phyloP scores from a whole-genome alignment of 2,329 filamentous ascomycete species.

The Alternaria arborescens region DNA sequence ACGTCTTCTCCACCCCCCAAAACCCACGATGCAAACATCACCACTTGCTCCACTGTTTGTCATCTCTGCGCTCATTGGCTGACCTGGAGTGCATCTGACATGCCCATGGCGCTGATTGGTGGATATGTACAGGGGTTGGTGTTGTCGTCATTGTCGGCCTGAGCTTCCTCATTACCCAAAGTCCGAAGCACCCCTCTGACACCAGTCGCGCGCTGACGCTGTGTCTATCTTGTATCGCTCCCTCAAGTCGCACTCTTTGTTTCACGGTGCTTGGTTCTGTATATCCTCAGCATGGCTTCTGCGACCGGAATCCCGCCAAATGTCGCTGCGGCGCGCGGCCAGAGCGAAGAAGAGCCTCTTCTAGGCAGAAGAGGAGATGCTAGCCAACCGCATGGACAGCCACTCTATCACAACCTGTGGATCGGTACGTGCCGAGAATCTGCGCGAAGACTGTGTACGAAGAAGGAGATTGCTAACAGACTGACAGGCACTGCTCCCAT shows the following conservation, averaged over 20 bases:
- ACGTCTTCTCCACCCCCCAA: slow-evolving; percentile 2
- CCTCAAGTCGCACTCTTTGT: background rate
- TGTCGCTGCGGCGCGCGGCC: slow-evolving; percentile 45
- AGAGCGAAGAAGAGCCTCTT: slow-evolving; percentile 72
- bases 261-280: background rate
- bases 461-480: background rate
- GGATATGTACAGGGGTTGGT: slow-evolving; percentile 16
- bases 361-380: slow-evolving; percentile 77
- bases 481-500: slow-evolving; percentile 78
- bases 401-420: slow-evolving; percentile 75
- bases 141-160: slow-evolving; percentile 29
- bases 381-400: slow-evolving; percentile 70
- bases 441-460: background rate
- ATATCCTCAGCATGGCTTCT: slow-evolving; percentile 67
- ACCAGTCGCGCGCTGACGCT: slow-evolving; percentile 6
- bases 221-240: background rate
- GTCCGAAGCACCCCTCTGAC: slow-evolving; percentile 21
- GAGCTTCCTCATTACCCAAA: slow-evolving; percentile 25
- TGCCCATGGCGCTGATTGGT: slow-evolving; percentile 24
- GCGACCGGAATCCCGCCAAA: slow-evolving; percentile 71
- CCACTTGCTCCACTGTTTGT: slow-evolving; percentile 10
- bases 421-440: slow-evolving; percentile 66
- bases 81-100: slow-evolving; percentile 2
- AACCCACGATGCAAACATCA: slow-evolving; percentile 23
- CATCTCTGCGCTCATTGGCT: slow-evolving; percentile 16